Base-by-base conservation (phyloP, 2,329 filamentous ascomycete genomes). In the Alternaria longipes region DNA sequence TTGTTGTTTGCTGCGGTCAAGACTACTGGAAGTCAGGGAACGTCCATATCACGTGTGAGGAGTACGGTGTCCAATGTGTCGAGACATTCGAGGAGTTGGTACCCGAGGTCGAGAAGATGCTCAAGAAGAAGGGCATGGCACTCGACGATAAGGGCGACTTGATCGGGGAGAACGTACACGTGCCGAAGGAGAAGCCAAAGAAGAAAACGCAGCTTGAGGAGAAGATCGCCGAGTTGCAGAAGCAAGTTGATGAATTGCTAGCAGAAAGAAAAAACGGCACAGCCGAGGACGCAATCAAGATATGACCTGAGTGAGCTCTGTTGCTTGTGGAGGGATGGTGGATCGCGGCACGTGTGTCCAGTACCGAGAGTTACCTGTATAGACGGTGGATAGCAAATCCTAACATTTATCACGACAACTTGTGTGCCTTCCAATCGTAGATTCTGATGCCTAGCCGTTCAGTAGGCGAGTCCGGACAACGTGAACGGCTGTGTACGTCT, bases 1-100 rank as follows among this genome's bases (percentile, higher is more conserved):
- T 81, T 1, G 76, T 90, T 9, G 86, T 89, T 0, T 83, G 84
- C 42, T 87, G 84, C 47, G 79, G 82, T 1, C 72, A 80, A 24
- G 81, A 80, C 0, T 90, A 86, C 67, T 81, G 75, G 75, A 88
- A 88, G 72, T 81, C 81, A n/a, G 88, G 86, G 0, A 89, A 90
- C 64, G 85, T 91, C 32, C 79, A 86, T 67, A 77, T 87, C 14
- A 82, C 88, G 8, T 89, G 87, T 62, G 70, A 78, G 60, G 79
- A 79, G 55, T 84, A 83, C 61, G 79, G 74, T 0, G 73, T 88
- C 7, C 75, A 80, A 9, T 9, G 26, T 56, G 74, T 85, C 28
- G 77, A 81, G n/a, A 80, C 69, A 3, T 76, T 83, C 24, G 77
- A 77, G 4, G 79, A 81, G 8, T 67, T 88, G 52, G 68, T 67